Evolutionary conservation across 2,329 filamentous ascomycete genomes (phyloP), one percentile per base, ranked within the genome.

Genomic region (Ploettnerulaceae sp.): DNA sequence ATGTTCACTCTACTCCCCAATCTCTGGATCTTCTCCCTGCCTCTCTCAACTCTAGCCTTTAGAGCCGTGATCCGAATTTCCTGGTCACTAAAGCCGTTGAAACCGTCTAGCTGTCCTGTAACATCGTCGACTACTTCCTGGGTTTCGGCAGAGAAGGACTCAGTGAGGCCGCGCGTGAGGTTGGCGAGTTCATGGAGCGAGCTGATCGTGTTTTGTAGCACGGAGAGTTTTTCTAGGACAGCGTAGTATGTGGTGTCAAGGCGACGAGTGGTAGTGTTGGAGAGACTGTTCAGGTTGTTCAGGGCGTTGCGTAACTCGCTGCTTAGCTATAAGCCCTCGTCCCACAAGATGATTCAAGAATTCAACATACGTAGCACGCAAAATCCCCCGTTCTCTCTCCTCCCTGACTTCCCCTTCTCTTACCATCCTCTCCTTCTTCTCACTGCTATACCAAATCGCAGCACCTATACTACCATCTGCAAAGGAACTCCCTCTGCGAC

Each of bases 191-290:
- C 79, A 58, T 81, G 81, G 21, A 91, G 69, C 2, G 75, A 75
- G 5, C 71, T 64, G 29, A 89, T 76, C 1, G 81, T 87, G 55
- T 71, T 75, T 44, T 83, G 81, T 28, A 90, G 69, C 1, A 73
- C 65, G 39, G 74, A 75, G 38, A 85, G 73, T 60, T 84, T 86
- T 61, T 87, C 81, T 22, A 89, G 71, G 7, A 89, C 76, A 0
- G 79, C 77, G 54, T 86, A 85, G 67, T 89, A 90, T 3, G 82
- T 82, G 48, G 84, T 78, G 62, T 90, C 85, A 32, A 91, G 76
- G 25, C 76, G 76, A 50, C 75, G 73, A 12, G 81, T 86, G 18
- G 81, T 79, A 17, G 72, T 67, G 45, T 79, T 73, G 17, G 84
- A 84, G 62, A 81, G 74, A 24, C 73, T 68, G 56, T 74, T 74